Evolutionary conservation across 2,329 filamentous ascomycete species (phyloP), one percentile per base, ranked within the genome.

Genomic region (Pseudogymnoascus sp.): DNA sequence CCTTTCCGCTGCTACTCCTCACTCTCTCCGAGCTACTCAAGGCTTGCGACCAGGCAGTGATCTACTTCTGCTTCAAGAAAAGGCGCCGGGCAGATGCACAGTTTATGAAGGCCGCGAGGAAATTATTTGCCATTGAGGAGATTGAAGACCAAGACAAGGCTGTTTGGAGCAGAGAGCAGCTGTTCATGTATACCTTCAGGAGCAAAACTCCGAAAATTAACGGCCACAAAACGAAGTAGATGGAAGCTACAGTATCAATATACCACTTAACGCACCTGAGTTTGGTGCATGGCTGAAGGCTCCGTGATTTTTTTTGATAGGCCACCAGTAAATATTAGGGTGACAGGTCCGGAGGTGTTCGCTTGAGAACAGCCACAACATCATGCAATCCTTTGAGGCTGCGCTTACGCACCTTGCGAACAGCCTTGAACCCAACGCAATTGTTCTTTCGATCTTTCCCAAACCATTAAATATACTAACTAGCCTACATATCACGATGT

Each of bases 41-140:
- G 13, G 81, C 92, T 44, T 92, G 88, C 73, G 88, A 88, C 21
- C 74, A 79, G 44, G 82, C 83, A 9, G 78, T 81, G 8, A 74
- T 88, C 55, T 88, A 85, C 74, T 97, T 99, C 76, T 96, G 93
- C 78, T 97, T 95, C 81, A 97, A 96, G 80, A 93, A 91, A 77
- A 82, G 94, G 68, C 85, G 94, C 71, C 83, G 91, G 64, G 94
- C 89, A 42, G 89, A 92, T 71, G 80, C 87, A 77, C 84, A 88
- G 63, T 91, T 91, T 71, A 80, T 92, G 71, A 89, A 88, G 73
- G 82, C 82, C 71, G 86, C 87, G 13, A 85, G 79, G 71, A 91
- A 88, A 75, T 74, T 78, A 36, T 92, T 92, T 70, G 68, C 76
- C 12, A 81, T 90, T 15, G 79, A 80, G 36, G 85, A 88, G 69